Evolutionary conservation across 2,329 filamentous ascomycete species (phyloP).

Genomic region (Nakataea oryzae): DNA sequence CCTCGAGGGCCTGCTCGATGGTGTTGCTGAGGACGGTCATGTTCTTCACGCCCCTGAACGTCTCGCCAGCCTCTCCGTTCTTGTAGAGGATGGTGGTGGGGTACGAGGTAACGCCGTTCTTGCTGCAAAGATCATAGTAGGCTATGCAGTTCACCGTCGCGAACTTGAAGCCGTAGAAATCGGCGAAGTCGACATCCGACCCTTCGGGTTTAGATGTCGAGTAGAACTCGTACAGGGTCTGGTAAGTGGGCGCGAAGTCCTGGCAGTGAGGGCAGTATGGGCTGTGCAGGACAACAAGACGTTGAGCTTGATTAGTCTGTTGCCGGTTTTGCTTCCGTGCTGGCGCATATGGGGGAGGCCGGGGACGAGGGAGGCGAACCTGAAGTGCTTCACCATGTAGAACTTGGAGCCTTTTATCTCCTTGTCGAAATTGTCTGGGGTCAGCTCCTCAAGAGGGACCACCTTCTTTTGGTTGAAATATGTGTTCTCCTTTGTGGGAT

Average conservation of each 20-base stretch:
- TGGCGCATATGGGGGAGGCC: neutral
- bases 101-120: conserved; percentile 57
- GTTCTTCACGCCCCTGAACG: conserved; percentile 54
- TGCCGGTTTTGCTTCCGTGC: neutral
- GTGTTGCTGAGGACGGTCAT: conserved; percentile 57
- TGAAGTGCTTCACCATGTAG: conserved; percentile 54
- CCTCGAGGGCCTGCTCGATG: conserved; percentile 68
- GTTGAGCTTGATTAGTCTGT: neutral
- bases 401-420: conserved; percentile 43
- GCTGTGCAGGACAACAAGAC: conserved; percentile 25
- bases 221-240: conserved; percentile 93
- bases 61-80: conserved; percentile 58
- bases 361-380: conserved; percentile 31
- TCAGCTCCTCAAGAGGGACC: conserved; percentile 53
- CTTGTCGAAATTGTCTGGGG: conserved; percentile 44
- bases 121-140: conserved; percentile 65
- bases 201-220: conserved; percentile 62
- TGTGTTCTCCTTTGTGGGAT: conserved; percentile 32
- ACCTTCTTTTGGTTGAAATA: conserved; percentile 58
- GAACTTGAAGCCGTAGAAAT: conserved; percentile 85
- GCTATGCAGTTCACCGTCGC: conserved; percentile 77
- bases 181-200: conserved; percentile 48
- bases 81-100: conserved; percentile 75
- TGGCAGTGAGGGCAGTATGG: conserved; percentile 64
- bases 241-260: conserved; percentile 71